These are phyloP conservation scores for Pyrus pyrifolia DNA, from an alignment of 306 rosid genomes.

Conservation along the genomic window DNA sequence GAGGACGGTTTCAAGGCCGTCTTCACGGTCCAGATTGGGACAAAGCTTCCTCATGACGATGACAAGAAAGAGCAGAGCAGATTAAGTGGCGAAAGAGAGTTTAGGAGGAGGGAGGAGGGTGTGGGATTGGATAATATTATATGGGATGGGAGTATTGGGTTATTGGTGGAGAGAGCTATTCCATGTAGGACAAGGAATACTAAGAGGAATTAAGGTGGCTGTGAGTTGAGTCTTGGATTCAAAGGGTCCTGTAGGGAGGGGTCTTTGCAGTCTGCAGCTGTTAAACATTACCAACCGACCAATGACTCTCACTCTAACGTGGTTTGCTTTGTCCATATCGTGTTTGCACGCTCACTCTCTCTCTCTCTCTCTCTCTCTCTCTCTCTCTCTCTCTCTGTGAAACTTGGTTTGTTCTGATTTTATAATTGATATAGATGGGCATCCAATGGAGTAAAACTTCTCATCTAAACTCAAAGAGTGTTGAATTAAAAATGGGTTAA, in stretches of 20 bases:
- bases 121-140: neutral
- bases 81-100: neutral
- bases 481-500: neutral
- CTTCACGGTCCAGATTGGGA: slow-evolving; percentile 81
- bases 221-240: slow-evolving; percentile 13
- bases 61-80: neutral
- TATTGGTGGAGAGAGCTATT: slow-evolving; percentile 2
- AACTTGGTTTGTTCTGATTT: slow-evolving; percentile 2
- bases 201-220: neutral
- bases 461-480: neutral
- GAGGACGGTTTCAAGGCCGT: slow-evolving; percentile 90
- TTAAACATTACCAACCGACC: slow-evolving; percentile 47
- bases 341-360: slow-evolving; percentile 76
- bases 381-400: slow-evolving; percentile 11
- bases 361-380: slow-evolving; percentile 23
- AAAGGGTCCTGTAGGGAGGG: slow-evolving; percentile 8
- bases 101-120: neutral
- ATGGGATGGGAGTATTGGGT: neutral
- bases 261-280: neutral
- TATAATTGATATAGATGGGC: slow-evolving; percentile 2
- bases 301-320: slow-evolving; percentile 44
- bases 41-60: slow-evolving; percentile 77
- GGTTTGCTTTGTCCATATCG: slow-evolving; percentile 67
- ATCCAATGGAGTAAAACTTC: neutral
- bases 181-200: neutral